Evolutionary conservation across 345 rosid species (phyloP).

Genomic region (Gossypium mustelinum): DNA sequence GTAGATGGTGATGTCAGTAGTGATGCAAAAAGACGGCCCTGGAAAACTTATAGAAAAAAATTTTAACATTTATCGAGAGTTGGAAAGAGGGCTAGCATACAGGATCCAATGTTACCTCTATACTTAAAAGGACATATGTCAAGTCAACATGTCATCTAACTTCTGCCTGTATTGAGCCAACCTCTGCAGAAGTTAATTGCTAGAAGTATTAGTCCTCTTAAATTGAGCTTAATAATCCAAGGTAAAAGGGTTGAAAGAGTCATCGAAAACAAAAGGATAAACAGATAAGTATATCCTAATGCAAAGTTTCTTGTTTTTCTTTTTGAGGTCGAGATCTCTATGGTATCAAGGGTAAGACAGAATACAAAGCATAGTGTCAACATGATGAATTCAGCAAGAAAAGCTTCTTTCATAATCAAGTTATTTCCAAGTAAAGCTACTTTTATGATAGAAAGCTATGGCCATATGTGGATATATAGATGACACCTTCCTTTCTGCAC

Average conservation of each 20-base stretch:
- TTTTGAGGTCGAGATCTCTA: neutral
- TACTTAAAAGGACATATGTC: conserved; percentile 9
- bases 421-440: neutral
- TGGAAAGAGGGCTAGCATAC: neutral
- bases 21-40: neutral
- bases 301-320: neutral
- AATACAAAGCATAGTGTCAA: neutral
- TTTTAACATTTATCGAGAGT: neutral
- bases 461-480: neutral
- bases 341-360: neutral
- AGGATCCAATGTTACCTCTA: conserved; percentile 19
- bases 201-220: neutral
- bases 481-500: neutral
- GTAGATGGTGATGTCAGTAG: neutral
- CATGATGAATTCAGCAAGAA: neutral
- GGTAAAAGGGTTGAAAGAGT: neutral
- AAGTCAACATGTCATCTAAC: conserved; percentile 67
- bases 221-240: neutral
- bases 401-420: neutral
- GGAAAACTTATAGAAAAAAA: neutral
- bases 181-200: conserved; percentile 37
- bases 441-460: neutral
- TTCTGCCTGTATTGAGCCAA: conserved; percentile 90
- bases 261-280: neutral
- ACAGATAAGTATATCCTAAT: too few relatives aligned